Conservation (phyloP, 805 yeast species). For the Ogataea nitratoaversa region DNA sequence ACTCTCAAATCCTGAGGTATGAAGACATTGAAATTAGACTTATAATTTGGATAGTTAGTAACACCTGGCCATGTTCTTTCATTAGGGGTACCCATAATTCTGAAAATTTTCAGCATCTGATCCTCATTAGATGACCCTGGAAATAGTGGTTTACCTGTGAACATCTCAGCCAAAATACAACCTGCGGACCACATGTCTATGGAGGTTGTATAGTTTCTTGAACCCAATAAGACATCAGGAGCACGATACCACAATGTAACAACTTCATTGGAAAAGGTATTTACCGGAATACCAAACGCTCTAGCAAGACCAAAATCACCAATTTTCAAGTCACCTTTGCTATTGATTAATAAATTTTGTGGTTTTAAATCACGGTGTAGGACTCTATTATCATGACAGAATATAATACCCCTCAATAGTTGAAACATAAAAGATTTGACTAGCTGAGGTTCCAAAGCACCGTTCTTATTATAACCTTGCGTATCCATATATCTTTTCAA, state of each 20-base stretch:
- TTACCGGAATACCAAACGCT: constrained; percentile 97
- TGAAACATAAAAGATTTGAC: constrained; percentile 94
- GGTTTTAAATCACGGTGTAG: constrained; percentile 89
- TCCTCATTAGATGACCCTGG: constrained; percentile 97
- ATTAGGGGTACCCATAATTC: constrained; percentile 94
- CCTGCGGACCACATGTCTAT: constrained; percentile 99
- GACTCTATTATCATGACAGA: constrained; percentile 82
- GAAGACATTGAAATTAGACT: constrained; percentile 77
- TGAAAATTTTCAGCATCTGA: constrained; percentile 85
- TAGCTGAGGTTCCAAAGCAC: constrained; percentile 67
- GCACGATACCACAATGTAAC: constrained; percentile 98
- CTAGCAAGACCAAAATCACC: constrained; percentile 98
- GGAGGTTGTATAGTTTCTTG: constrained; percentile 92
- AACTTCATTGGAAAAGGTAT: constrained; percentile 95
- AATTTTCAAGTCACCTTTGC: constrained; percentile 85
- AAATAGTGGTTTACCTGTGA: constrained; percentile 94
- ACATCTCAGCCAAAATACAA: constrained; percentile 96
- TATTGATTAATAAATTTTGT: constrained; percentile 83
- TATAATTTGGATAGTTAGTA: constrained; percentile 81
- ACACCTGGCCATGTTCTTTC: constrained; percentile 98
- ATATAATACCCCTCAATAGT: constrained; percentile 80
- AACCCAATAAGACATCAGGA: constrained; percentile 93
- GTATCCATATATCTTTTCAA: constrained; percentile 92
- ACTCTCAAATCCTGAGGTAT: constrained; percentile 81
- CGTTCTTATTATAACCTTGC: constrained; percentile 54